Evolutionary conservation across 2,329 filamentous ascomycete species (phyloP), one percentile per base, ranked within the genome.

Genomic region (Fusarium domesticum): DNA sequence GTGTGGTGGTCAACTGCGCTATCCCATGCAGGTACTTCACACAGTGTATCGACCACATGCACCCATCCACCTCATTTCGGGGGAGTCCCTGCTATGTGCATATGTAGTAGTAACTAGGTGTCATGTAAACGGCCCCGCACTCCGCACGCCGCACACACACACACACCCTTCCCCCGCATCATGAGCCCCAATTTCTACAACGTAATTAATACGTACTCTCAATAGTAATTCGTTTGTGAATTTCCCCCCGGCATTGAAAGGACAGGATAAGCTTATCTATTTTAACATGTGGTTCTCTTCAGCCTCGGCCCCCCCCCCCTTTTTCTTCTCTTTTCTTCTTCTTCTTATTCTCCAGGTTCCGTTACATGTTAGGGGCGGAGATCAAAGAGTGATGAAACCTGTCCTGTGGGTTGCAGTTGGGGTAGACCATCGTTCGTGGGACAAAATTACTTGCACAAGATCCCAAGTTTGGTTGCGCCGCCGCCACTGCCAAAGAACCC

Each of bases 131-230:
- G 35, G 32, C 30, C 35, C 18, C 19, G 6, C 7, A n/a, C 18
- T 20, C 16, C 18, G 14, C 37, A 37, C 38, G 23, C 33, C 32
- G 8, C 37, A n/a, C 7, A 7, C 7, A 14, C 7, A 28, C 25
- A 14, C 7, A 7, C 30, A 37, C 36, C 47, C 51, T 51, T 44
- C 51, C 45, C 28, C 18, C 37, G 36, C 42, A 32, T 31, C n/a
- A n/a, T n/a, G 37, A 33, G 42, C 54, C 51, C 51, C 54, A 56
- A 53, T 57, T 57, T 57, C 42, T 25, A 57, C 57, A 39, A 57
- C 39, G 54, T 57, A 57, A 57, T 39, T 47, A 45, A 35, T 57
- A 57, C 54, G 54, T 57, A 57, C 51, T 43, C 44, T 34, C 28
- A 56, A 57, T 42, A 47, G 16, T 32, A 39, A 44, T 15, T 35